Percentiles rank a stretch among this genome's conserved stretches.
Conservation (phyloP, 371 early-diverging fungal genomes). For the Coemansia sp. region DNA sequence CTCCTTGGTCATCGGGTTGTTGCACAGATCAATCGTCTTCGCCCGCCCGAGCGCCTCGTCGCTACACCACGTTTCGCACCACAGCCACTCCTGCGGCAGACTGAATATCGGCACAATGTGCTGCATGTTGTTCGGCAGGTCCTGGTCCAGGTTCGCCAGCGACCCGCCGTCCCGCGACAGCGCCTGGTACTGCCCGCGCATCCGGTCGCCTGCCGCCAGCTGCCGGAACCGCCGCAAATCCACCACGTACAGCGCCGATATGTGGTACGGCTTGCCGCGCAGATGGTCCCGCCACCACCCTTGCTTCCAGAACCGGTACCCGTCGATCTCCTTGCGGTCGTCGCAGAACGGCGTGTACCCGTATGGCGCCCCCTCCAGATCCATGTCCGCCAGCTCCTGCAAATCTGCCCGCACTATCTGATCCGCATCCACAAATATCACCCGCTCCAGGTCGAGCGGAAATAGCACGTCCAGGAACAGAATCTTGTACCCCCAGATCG, state of each 20-base stretch:
- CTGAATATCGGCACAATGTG: slow-evolving; percentile 87
- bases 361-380: slow-evolving; percentile 88
- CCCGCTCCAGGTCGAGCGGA: slow-evolving; percentile 88
- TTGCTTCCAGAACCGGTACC: slow-evolving; percentile 94
- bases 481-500: slow-evolving; percentile 98
- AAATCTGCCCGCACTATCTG: slow-evolving; percentile 95
- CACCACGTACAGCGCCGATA: slow-evolving; percentile 92
- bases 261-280: slow-evolving; percentile 89
- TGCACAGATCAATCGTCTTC: slow-evolving; percentile 97
- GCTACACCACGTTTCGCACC: slow-evolving; percentile 98
- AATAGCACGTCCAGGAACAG: slow-evolving; percentile 95
- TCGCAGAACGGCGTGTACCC: slow-evolving; percentile 96
- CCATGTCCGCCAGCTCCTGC: slow-evolving; percentile 85
- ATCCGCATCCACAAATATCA: slow-evolving; percentile 97
- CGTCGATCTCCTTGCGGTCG: slow-evolving; percentile 89
- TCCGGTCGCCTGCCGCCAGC: slow-evolving; percentile 89
- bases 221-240: slow-evolving; percentile 89
- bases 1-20: slow-evolving; percentile 95
- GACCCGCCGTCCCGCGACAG: slow-evolving; percentile 85
- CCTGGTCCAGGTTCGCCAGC: slow-evolving; percentile 94
- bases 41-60: slow-evolving; percentile 78
- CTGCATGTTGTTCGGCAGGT: slow-evolving; percentile 95
- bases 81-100: slow-evolving; percentile 93
- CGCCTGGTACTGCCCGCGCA: slow-evolving; percentile 90
- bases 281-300: slow-evolving; percentile 94